Evolutionary conservation across 805 yeast species (phyloP).

Genomic region (Suhomyces sp.): DNA sequence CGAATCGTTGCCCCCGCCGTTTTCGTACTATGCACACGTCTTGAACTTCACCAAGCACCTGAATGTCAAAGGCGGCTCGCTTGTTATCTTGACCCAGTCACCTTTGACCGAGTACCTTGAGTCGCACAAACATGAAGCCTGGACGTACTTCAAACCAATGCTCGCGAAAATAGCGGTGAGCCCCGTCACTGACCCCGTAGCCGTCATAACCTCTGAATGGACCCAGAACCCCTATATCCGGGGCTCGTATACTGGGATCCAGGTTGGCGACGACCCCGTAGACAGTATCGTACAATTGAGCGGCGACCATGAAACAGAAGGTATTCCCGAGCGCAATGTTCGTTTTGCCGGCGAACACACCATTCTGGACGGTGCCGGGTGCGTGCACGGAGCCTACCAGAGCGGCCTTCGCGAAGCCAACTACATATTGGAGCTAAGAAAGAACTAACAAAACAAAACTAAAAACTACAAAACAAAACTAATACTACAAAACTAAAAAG

Average conservation of each 20-base stretch:
- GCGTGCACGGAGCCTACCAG: conserved; percentile 87
- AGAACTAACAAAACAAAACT: neutral
- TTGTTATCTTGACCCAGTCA: conserved; percentile 68
- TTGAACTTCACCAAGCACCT: conserved; percentile 55
- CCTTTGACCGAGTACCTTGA: conserved; percentile 66
- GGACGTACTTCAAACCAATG: conserved; percentile 58
- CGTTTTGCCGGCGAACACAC: conserved; percentile 94
- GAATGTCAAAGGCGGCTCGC: conserved; percentile 41
- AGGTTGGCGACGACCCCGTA: conserved; percentile 66
- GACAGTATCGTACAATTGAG: conserved; percentile 59
- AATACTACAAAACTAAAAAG: too few relatives aligned
- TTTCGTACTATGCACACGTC: conserved; percentile 61
- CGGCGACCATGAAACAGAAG: conserved; percentile 33
- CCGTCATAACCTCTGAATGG: conserved; percentile 63
- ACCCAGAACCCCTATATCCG: conserved; percentile 71
- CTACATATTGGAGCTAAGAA: conserved; percentile 21
- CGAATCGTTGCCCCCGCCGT: conserved; percentile 36
- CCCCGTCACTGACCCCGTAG: conserved; percentile 22
- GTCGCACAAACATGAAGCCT: conserved; percentile 48
- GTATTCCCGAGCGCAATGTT: conserved; percentile 50
- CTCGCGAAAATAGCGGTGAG: conserved; percentile 26
- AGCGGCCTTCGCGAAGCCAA: conserved; percentile 63
- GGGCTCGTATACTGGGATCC: conserved; percentile 79
- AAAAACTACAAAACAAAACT: too few relatives aligned
- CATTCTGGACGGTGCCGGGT: conserved; percentile 80